Percentiles rank a stretch among this genome's conserved stretches.
phyloP scores from a whole-genome alignment of 805 yeast genomes.

The Spathaspora arborariae region DNA sequence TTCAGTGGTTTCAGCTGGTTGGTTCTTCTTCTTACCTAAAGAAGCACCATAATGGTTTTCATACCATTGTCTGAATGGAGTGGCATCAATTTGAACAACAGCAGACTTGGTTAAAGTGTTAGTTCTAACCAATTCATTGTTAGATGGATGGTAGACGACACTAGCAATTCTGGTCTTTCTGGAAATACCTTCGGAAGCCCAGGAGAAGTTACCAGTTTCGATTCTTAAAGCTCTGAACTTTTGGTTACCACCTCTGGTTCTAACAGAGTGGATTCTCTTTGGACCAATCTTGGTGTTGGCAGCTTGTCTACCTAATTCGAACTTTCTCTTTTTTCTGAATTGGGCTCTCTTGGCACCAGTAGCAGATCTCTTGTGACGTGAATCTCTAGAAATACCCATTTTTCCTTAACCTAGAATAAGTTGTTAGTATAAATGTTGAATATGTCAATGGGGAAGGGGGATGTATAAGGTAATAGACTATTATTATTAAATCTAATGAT shows the following conservation, averaged over 20 bases:
- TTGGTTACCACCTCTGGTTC: slow-evolving; percentile 99
- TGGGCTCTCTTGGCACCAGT: slow-evolving; percentile 99
- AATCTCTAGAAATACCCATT: slow-evolving; percentile 99
- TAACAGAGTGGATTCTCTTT: slow-evolving; percentile 98
- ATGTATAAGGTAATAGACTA: not conserved
- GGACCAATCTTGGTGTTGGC: slow-evolving; percentile 99
- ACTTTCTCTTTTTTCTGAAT: slow-evolving; percentile 99
- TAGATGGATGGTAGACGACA: slow-evolving; percentile 99
- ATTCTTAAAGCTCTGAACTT: slow-evolving; percentile 99
- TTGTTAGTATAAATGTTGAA: slow-evolving; percentile 10
- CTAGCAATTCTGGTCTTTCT: slow-evolving; percentile 98
- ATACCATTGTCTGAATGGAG: slow-evolving; percentile 99
- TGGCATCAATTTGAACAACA: slow-evolving; percentile 98
- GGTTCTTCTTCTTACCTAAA: slow-evolving; percentile 67
- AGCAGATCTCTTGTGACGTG: slow-evolving; percentile 99
- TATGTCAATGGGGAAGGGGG: not conserved
- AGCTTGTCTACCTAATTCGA: slow-evolving; percentile 99
- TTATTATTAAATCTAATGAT: not conserved
- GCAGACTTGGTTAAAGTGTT: slow-evolving; percentile 99
- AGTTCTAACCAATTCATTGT: slow-evolving; percentile 99
- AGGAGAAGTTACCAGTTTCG: slow-evolving; percentile 98
- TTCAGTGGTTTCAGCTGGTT: slow-evolving; percentile 52
- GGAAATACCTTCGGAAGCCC: slow-evolving; percentile 99
- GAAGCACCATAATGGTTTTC: slow-evolving; percentile 96
- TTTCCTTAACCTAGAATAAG: slow-evolving; percentile 25